Conservation (phyloP, 2,329 filamentous ascomycete genomes). For the Arthrinium puccinioides region DNA sequence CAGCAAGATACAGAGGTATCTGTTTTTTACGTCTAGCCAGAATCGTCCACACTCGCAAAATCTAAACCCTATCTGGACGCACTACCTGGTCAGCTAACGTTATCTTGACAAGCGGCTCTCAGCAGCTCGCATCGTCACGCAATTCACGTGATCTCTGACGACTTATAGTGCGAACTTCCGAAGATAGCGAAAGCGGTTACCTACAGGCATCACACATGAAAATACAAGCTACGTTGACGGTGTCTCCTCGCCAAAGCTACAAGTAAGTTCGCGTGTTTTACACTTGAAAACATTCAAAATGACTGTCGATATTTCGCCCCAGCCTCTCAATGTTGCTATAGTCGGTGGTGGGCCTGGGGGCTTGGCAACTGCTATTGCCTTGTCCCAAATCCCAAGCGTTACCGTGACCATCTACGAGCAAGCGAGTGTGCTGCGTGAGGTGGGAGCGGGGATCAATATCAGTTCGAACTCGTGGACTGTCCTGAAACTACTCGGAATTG, state of each 20-base stretch:
- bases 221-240: background rate
- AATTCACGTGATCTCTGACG: constrained; percentile 20
- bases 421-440: constrained; percentile 33
- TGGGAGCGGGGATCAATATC: constrained; percentile 39
- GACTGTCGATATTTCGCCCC: constrained; percentile 11
- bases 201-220: background rate
- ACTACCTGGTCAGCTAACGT: too few relatives aligned
- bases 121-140: too few relatives aligned
- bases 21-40: too few relatives aligned
- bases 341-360: constrained; percentile 17
- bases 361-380: constrained; percentile 35
- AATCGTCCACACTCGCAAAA: too few relatives aligned
- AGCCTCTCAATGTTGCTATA: constrained; percentile 14
- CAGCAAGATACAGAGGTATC: too few relatives aligned
- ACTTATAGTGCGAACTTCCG: too few relatives aligned
- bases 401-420: constrained; percentile 37
- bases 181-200: constrained; percentile 1
- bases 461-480: constrained; percentile 39
- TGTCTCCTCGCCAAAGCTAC: background rate
- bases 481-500: constrained; percentile 35
- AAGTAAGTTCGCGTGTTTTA: background rate
- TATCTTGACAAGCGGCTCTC: too few relatives aligned
- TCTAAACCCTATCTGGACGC: too few relatives aligned
- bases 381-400: constrained; percentile 32
- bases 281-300: constrained; percentile 6